These are phyloP conservation scores for Prunus dulcis DNA, from an alignment of 306 rosid species.

Conservation along the genomic window DNA sequence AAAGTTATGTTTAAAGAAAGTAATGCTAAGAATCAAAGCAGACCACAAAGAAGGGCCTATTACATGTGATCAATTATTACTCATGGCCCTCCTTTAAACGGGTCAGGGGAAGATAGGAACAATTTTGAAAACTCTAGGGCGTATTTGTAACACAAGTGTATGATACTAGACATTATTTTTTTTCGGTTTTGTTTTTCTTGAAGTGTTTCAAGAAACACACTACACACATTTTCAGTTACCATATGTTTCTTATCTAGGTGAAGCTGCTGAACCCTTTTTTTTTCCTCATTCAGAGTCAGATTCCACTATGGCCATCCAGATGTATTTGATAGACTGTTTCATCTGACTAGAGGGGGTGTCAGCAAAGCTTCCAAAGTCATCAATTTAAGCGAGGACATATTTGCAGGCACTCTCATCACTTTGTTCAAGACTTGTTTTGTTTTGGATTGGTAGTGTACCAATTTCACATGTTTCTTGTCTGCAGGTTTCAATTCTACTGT, in stretches of 20 bases:
- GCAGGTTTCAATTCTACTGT: conserved; percentile 90
- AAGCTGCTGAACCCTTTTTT: conserved; percentile 21
- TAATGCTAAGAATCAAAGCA: too few species aligned
- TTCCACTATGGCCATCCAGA: conserved; percentile 99
- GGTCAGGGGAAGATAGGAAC: too few species aligned
- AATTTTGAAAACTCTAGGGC: too few species aligned
- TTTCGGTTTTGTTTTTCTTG: not conserved
- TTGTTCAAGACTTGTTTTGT: not conserved
- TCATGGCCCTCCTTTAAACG: too few species aligned
- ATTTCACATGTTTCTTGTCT: conserved; percentile 17
- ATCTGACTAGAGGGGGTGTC: conserved; percentile 95
- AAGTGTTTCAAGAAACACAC: not conserved
- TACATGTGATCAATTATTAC: too few species aligned
- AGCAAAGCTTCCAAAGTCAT: conserved; percentile 95
- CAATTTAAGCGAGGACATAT: conserved; percentile 98
- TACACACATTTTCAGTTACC: not conserved
- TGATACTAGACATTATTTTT: not conserved
- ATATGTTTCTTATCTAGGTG: not conserved
- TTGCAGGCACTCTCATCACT: conserved; percentile 65
- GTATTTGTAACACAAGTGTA: too few species aligned
- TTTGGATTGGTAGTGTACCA: conserved; percentile 7
- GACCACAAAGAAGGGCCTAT: too few species aligned
- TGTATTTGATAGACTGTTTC: conserved; percentile 89
- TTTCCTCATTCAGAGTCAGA: conserved; percentile 72
- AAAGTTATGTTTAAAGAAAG: too few species aligned